Evolutionary conservation across 305 asterid species (phyloP), one percentile per base, ranked within the genome.

Genomic region (Fraxinus ornus): DNA sequence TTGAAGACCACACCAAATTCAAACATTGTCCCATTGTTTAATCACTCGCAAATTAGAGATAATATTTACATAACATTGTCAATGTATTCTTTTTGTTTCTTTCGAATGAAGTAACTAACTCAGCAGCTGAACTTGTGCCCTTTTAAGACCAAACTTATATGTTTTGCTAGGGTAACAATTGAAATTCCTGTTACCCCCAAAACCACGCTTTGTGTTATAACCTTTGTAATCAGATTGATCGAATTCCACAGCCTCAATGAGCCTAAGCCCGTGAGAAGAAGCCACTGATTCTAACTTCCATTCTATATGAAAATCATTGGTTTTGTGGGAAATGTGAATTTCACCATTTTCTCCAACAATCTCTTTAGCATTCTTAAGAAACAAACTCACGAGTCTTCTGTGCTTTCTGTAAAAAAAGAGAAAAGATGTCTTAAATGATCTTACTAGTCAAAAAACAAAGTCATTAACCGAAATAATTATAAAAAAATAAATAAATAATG

Each of bases 261-360:
- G 88, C 85, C 62, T 64, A 2, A 89, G 89, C 19, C 81, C 13
- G 73, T 84, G 84, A 1, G 83, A 80, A 4, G 79, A 36, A 4
- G 89, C 92, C 1, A 86, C 0, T 1, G 26, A 17, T 36, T 76
- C 89, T 37, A 89, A 35, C 0, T 86, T 68, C 80, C 84, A 87
- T 5, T 81, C 83, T 0, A 0, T 1, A 28, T 84, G 85, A 41
- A 84, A 62, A 0, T 64, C 81, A 3, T 83, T 89, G 6, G 89
- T 85, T 87, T 87, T 89, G 89, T 89, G 90, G 0, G 89, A 10
- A 24, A 89, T 72, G 78, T 89, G 92, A 28, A 89, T 83, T 32
- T 89, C 89, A 0, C 90, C 92, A 1, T 62, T 17, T 70, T 81
- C 89, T 9, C 71, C 55, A 0, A 89, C 12, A 89, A 89, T 72